Evolutionary conservation across 805 yeast species (phyloP).

Genomic region (Candida xyloterini): DNA sequence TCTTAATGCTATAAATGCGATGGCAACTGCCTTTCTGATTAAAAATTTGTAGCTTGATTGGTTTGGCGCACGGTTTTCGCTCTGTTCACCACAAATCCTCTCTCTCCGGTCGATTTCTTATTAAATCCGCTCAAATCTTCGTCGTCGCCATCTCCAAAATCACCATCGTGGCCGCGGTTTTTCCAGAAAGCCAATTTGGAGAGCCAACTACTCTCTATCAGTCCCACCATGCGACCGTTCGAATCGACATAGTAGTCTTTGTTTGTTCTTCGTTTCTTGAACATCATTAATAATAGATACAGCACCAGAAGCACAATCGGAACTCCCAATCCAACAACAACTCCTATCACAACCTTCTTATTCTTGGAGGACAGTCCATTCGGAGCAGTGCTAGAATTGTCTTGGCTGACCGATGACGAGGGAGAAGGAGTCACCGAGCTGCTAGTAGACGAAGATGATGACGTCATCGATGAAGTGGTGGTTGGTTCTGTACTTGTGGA

Average conservation of each 20-base stretch:
- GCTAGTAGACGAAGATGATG: conserved; percentile 4
- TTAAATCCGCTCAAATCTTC: conserved; percentile 17
- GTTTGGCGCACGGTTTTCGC: conserved; percentile 29
- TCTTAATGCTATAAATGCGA: not conserved
- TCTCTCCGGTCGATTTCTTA: conserved; percentile 20
- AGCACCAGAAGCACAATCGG: conserved; percentile 44
- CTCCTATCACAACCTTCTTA: conserved; percentile 60
- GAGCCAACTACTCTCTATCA: conserved; percentile 26
- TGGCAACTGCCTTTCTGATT: not conserved
- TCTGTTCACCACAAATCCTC: conserved; percentile 32
- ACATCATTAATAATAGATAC: conserved; percentile 14
- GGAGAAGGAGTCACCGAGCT: conserved; percentile 26
- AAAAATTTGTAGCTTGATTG: conserved; percentile 27
- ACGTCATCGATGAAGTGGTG: conserved; percentile 3
- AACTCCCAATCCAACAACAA: conserved; percentile 69
- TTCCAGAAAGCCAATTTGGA: conserved; percentile 28
- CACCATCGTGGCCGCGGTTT: conserved; percentile 19
- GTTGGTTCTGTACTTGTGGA: conserved; percentile 3
- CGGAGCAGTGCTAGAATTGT: conserved; percentile 7
- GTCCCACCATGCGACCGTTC: conserved; percentile 33
- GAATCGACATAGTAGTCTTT: conserved; percentile 34
- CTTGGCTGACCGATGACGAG: conserved; percentile 22
- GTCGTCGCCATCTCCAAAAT: conserved; percentile 26
- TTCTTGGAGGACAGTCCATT: conserved; percentile 48
- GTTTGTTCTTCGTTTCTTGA: conserved; percentile 18